Base-by-base conservation (phyloP, 331 rosid genomes). In the Saraca asoca region DNA sequence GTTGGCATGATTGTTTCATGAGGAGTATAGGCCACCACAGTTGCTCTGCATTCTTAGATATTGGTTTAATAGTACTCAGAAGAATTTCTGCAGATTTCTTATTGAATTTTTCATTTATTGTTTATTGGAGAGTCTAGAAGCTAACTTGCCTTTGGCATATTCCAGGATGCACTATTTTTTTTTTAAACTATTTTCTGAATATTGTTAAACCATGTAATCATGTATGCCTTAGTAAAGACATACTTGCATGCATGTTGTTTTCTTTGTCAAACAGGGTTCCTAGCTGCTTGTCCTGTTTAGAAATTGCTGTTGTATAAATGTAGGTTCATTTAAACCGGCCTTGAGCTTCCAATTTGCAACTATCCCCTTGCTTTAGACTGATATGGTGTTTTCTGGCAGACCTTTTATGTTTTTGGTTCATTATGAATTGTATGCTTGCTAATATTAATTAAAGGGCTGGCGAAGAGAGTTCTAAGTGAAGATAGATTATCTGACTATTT, bases 401-500 rank as follows among this genome's bases (percentile, higher is more conserved):
- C 41, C 54, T 63, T 70, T 37, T 9, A 55, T 24, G 43, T 66
- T 38, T 66, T 70, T 50, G 37, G 41, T 41, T 77, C 42, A 31
- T 69, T 75, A 61, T 46, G 53, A 74, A 66, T 44, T 29, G 59
- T 70, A 56, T 54, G 76, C 44, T 69, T 58, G 74, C 71, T 64
- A 74, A 64, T 62, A 42, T 67, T 8, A 10, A 8, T 39, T 39
- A 39, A 2, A 5, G 11, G 10, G 7, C 43, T 39, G 56, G 64
- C 33, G 53, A 64, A 78, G 49, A 82, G 46, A 64, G 58, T 19
- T 33, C 57, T 76, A 44, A 42, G 57, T 34, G 54, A 39, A 45
- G 71, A 48, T 70, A 49, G 14, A 58, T 56, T 62, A 56, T 61
- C 80, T 76, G 54, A 55, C 66, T 59, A 46, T 66, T 79, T 80